Percentiles rank a stretch among this genome's conserved stretches.
Evolutionary conservation across 2,329 filamentous ascomycete species (phyloP).

Genomic region (Trichoderma lentiforme): DNA sequence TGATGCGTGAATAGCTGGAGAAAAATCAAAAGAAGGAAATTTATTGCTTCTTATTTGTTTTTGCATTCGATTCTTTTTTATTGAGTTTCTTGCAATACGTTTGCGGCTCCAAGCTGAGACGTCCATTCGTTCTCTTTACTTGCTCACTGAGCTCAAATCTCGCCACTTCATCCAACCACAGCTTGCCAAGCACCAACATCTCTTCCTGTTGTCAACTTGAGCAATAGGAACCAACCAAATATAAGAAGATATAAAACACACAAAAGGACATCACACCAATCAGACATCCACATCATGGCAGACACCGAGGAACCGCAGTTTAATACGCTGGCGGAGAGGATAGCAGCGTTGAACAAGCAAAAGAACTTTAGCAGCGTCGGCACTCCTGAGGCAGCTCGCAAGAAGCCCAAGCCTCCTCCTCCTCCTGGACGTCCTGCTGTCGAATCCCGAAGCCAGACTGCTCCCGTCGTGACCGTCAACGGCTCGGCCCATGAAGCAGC

Average conservation of each 20-base stretch:
- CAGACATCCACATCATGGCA: conserved; percentile 45
- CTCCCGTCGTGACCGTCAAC: conserved; percentile 31
- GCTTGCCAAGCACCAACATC: neutral
- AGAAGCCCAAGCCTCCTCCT: conserved; percentile 34
- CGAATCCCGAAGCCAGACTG: conserved; percentile 35
- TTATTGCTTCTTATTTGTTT: neutral
- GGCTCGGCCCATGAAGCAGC: conserved; percentile 26
- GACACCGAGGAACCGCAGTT: conserved; percentile 61
- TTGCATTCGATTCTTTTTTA: neutral
- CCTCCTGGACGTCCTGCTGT: conserved; percentile 37
- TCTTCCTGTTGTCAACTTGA: neutral
- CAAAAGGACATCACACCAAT: neutral
- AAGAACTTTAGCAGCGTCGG: conserved; percentile 49
- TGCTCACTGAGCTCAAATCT: neutral
- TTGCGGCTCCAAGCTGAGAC: neutral
- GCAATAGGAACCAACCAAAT: neutral
- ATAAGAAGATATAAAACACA: neutral
- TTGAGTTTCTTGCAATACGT: neutral
- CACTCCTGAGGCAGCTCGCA: conserved; percentile 40
- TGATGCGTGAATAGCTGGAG: neutral
- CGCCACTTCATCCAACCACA: neutral
- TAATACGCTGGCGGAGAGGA: conserved; percentile 58
- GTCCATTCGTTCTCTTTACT: neutral
- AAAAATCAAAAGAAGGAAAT: neutral
- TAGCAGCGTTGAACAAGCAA: conserved; percentile 61